Base-by-base conservation (phyloP, 2,329 filamentous ascomycete species). In the Incumbomyces delicatus region DNA sequence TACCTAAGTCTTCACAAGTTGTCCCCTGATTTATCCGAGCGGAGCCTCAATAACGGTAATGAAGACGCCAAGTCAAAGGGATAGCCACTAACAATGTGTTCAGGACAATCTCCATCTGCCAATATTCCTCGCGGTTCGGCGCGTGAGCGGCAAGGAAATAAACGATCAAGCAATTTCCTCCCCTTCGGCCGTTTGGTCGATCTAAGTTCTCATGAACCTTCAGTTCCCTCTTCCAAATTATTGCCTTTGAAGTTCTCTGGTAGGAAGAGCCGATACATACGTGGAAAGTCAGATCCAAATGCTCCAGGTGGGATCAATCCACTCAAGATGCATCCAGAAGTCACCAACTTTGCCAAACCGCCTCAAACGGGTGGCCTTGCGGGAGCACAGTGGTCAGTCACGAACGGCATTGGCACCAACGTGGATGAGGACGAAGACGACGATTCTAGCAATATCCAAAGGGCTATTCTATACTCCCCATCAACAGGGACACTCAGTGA, bases 381-480 rank as follows among this genome's bases (percentile, higher is more conserved):
- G 35, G 10, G 30, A 12, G 17, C 22, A 41, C 16, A 20, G 18
- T n/a, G n/a, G n/a, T n/a, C n/a, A n/a, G n/a, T n/a, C n/a, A n/a
- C 22, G 8, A 8, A 27, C 22, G 4, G 5, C 22, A 27, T 27
- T 8, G n/a, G 12, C 11, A 17, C 29, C 7, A 8, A 29, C 17
- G 44, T 13, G 22, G 37, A 48, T 16, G 44, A 22, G 34, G 50
- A 51, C 12, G 51, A 53, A 11, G 49, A 48, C n/a, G 47, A 48
- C 39, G 49, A 50, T 10, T 38, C 44, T 6, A 32, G 33, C 10
- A 49, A 45, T 27, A 49, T 55, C 10, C 48, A 55, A 13, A 48
- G 51, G 43, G 54, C 53, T 20, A 50, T 53, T 12, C 55, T 57
- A 32, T 57, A 57, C 36, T 57, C 53, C 30, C 53, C 53, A 14